Base-by-base conservation (phyloP, 352 stramenopile species). In the Globisporangium canariense region DNA sequence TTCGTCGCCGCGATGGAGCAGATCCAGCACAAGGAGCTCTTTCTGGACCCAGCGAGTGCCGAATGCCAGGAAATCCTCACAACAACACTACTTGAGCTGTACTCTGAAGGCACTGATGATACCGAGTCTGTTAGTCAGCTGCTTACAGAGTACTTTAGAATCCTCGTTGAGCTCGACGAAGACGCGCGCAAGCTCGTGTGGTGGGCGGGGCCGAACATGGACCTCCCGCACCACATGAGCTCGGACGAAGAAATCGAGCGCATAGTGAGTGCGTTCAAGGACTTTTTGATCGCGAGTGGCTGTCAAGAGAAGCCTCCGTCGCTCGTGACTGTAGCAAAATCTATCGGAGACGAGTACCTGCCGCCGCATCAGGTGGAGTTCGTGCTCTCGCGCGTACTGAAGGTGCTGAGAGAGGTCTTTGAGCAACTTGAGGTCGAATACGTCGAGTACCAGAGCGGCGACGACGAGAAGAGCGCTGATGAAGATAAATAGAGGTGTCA, bases 301-400 rank as follows among this genome's bases (percentile, higher is more conserved):
- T 51, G 77, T 3, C 55, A 73, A n/a, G 28, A 14, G 16, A 67
- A 73, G 38, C 70, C 64, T 63, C 88, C 88, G n/a, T 62, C 70
- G 11, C 65, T 96, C n/a, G 79, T 96, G 50, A 94, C 87, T 5
- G 84, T 96, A 22, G 87, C 88, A 6, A 93, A 88, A 57, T 96
- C 88, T 5, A 85, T 77, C 1, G 73, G 74, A 2, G 88, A 96
- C 50, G 61, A 83, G 32, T 96, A 83, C 63, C 74, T 93, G 25
- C 88, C 87, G 6, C 73, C 77, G 0, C 68, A 88, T 46, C 85
- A 94, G 55, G 53, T 87, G 1, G 70, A 86, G 28, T 45, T 67
- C 14, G 77, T 94, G 9, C 66, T 86, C 1, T 34, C 65, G 11
- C 63, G 59, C 25, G 75, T 90, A 10, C 63, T 96, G 25, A 47